Evolutionary conservation across 2,329 filamentous ascomycete species (phyloP).

Genomic region (Gnomoniopsis smithogilvyi): DNA sequence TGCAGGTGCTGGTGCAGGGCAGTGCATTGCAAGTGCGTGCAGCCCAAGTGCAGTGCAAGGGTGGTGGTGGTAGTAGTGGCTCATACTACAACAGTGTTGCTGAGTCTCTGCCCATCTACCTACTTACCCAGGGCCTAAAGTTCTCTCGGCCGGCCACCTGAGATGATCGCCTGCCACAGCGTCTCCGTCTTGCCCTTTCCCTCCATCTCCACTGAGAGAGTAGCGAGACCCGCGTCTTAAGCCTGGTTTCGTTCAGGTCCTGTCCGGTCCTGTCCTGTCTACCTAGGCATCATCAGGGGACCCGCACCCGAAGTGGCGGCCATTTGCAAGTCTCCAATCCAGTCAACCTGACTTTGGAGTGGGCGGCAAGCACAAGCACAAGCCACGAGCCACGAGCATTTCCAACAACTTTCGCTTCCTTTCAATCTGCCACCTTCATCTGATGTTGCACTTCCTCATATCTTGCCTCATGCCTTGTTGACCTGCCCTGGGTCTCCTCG

Average conservation of each 20-base stretch:
- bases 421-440: neutral
- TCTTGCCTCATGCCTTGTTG: neutral
- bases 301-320: neutral
- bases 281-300: neutral
- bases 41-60: no score
- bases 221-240: neutral
- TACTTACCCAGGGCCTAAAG: no score
- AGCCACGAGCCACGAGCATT: neutral
- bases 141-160: neutral
- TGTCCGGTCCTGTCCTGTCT: neutral
- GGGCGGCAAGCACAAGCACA: no score
- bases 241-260: neutral
- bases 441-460: neutral
- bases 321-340: neutral
- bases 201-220: neutral
- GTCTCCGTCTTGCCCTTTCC: neutral
- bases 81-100: no score
- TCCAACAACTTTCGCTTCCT: neutral
- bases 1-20: no score
- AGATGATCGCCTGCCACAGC: conserved; percentile 1
- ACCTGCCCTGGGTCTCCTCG: neutral
- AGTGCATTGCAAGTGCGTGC: no score
- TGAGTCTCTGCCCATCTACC: no score
- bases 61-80: no score
- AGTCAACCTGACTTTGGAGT: no score